Evolutionary conservation across 176 grass and related monocot genomes (phyloP).

Genomic region (Eragrostis curvula): DNA sequence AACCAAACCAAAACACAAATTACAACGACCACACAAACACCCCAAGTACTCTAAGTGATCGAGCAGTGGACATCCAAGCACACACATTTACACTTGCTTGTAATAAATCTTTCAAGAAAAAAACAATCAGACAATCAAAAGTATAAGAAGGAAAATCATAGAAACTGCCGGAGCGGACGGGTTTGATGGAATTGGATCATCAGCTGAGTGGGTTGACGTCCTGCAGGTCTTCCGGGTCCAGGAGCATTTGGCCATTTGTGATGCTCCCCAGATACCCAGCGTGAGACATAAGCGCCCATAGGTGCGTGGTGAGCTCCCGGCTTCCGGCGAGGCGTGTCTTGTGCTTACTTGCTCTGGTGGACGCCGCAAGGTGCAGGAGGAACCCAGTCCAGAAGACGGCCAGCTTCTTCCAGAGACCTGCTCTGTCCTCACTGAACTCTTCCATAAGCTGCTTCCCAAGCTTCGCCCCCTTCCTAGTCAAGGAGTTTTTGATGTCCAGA

Average conservation of each 20-base stretch:
- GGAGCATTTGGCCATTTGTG: neutral
- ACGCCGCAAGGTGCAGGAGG: constrained; percentile 22
- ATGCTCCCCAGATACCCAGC: neutral
- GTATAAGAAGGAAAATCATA: too few relatives aligned
- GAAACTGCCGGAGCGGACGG: too few relatives aligned
- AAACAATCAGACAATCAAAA: too few relatives aligned
- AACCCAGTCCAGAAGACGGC: constrained; percentile 19
- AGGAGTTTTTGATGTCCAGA: too few relatives aligned
- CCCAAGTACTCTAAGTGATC: too few relatives aligned
- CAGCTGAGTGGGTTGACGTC: too few relatives aligned
- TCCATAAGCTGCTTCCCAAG: neutral
- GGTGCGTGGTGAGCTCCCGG: neutral
- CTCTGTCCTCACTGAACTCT: accelerated
- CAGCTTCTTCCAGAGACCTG: neutral
- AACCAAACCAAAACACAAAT: too few relatives aligned
- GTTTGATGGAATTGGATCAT: too few relatives aligned
- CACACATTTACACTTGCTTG: too few relatives aligned
- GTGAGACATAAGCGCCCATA: constrained; percentile 28
- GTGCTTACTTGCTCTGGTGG: constrained; percentile 6
- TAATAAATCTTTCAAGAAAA: too few relatives aligned
- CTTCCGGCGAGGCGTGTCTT: neutral
- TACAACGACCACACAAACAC: too few relatives aligned
- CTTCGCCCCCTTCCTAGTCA: neutral
- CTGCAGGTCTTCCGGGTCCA: neutral
- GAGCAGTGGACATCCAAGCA: too few relatives aligned